phyloP scores from a whole-genome alignment of 805 yeast genomes.

The Zygosaccharomyces gambellarensis region DNA sequence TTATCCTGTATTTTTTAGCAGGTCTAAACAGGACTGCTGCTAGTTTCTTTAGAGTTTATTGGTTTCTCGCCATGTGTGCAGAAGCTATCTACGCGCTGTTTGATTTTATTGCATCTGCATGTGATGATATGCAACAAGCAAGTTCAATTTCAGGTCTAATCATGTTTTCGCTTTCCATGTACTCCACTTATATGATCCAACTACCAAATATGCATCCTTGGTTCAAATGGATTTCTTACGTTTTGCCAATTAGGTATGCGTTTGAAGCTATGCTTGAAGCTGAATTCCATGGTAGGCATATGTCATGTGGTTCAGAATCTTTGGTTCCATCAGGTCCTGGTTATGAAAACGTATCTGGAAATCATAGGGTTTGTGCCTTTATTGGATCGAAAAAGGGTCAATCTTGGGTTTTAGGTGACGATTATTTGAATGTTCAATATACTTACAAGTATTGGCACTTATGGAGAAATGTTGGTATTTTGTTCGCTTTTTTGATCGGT shows the following conservation, averaged over 20 bases:
- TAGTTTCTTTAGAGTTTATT: constrained; percentile 47
- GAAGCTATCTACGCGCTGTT: constrained; percentile 39
- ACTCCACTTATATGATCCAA: constrained; percentile 62
- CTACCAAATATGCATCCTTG: constrained; percentile 57
- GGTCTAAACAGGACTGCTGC: constrained; percentile 47
- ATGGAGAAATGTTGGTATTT: constrained; percentile 79
- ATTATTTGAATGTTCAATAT: constrained; percentile 46
- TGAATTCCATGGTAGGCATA: constrained; percentile 49
- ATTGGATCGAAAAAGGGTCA: constrained; percentile 58
- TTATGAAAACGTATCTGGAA: constrained; percentile 38
- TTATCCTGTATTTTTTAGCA: constrained; percentile 55
- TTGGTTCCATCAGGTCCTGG: constrained; percentile 54
- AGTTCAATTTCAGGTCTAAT: constrained; percentile 52
- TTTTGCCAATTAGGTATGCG: constrained; percentile 49
- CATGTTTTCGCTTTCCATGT: constrained; percentile 46
- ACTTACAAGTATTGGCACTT: constrained; percentile 52
- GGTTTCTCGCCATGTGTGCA: constrained; percentile 34
- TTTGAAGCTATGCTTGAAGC: constrained; percentile 59
- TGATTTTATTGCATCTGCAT: constrained; percentile 47
- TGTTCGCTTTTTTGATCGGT: constrained; percentile 42
- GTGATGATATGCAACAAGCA: constrained; percentile 48
- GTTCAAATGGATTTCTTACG: constrained; percentile 58
- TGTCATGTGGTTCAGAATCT: constrained; percentile 27
- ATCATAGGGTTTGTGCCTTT: constrained; percentile 49
- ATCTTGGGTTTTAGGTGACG: constrained; percentile 51